phyloP scores from a whole-genome alignment of 163 green algal genomes.

The Trebouxia gelatinosa region DNA sequence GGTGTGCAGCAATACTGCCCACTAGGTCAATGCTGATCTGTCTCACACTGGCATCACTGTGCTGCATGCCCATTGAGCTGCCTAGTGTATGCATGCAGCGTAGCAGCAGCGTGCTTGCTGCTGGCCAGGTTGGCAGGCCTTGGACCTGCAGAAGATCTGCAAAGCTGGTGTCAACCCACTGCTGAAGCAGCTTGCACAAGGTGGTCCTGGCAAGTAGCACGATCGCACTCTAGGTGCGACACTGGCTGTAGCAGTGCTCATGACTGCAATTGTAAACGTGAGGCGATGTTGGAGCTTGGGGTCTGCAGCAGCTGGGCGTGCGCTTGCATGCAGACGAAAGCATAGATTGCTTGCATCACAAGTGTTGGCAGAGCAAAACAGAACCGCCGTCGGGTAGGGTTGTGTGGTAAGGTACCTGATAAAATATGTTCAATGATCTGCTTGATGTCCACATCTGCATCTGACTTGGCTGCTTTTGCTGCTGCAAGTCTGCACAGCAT shows the following conservation, averaged over 20 bases:
- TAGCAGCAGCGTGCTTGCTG: conserved; percentile 61
- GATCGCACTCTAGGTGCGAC: too few relatives aligned
- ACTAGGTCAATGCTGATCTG: conserved; percentile 67
- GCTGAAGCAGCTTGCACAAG: neutral
- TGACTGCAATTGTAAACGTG: too few relatives aligned
- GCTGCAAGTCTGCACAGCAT: neutral
- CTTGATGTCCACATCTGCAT: neutral
- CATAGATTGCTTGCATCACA: too few relatives aligned
- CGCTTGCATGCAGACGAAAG: too few relatives aligned
- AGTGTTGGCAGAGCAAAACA: too few relatives aligned
- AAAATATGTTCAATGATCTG: neutral
- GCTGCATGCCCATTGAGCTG: conserved; percentile 45
- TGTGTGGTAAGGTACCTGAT: too few relatives aligned
- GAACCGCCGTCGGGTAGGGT: too few relatives aligned
- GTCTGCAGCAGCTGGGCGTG: too few relatives aligned
- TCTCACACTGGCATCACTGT: conserved; percentile 57
- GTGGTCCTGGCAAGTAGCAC: too few relatives aligned
- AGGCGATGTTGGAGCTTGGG: too few relatives aligned
- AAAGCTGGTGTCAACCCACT: neutral
- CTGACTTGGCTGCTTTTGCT: neutral
- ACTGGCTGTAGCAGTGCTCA: too few relatives aligned
- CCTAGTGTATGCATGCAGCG: conserved; percentile 55
- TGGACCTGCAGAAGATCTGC: conserved; percentile 64
- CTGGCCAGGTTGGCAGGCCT: conserved; percentile 72
- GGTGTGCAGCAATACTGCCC: conserved; percentile 49